Evolutionary conservation across 345 rosid species (phyloP).

Genomic region (Pugionium cornutum): DNA sequence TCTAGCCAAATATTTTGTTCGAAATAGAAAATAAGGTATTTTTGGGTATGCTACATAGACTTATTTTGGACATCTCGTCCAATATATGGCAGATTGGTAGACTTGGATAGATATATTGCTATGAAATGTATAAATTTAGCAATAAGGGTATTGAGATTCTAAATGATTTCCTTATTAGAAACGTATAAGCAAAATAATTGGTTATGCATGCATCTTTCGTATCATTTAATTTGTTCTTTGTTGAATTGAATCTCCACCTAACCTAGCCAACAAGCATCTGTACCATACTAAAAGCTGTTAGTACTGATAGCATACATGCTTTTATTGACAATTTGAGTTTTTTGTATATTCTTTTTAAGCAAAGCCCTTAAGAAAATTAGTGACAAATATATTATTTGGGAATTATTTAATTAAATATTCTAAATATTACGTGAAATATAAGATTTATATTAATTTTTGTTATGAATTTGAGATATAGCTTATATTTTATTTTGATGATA

Average conservation of each 20-base stretch:
- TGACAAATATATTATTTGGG: too few species aligned
- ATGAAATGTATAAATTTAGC: neutral
- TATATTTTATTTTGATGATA: too few species aligned
- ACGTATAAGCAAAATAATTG: neutral
- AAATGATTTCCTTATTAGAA: neutral
- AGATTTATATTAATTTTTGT: too few species aligned
- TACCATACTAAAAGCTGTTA: conserved; percentile 14
- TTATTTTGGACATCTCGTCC: too few species aligned
- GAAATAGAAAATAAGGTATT: too few species aligned
- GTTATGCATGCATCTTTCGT: neutral
- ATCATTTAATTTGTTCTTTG: conserved; percentile 22
- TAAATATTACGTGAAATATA: too few species aligned
- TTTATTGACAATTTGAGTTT: neutral
- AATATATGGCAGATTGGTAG: neutral
- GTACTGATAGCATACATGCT: conserved; percentile 7
- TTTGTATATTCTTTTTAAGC: too few species aligned
- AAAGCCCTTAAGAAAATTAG: too few species aligned
- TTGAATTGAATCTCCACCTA: conserved; percentile 29
- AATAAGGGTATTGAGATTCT: conserved; percentile 14
- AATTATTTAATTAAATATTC: too few species aligned
- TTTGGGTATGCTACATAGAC: too few species aligned
- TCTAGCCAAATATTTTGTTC: too few species aligned
- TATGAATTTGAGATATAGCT: too few species aligned
- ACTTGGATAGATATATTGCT: neutral
- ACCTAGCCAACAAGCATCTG: conserved; percentile 26